These are phyloP conservation scores for Termitomyces sp. DNA, from an alignment of 768 basidiomycete species.

Conservation along the genomic window DNA sequence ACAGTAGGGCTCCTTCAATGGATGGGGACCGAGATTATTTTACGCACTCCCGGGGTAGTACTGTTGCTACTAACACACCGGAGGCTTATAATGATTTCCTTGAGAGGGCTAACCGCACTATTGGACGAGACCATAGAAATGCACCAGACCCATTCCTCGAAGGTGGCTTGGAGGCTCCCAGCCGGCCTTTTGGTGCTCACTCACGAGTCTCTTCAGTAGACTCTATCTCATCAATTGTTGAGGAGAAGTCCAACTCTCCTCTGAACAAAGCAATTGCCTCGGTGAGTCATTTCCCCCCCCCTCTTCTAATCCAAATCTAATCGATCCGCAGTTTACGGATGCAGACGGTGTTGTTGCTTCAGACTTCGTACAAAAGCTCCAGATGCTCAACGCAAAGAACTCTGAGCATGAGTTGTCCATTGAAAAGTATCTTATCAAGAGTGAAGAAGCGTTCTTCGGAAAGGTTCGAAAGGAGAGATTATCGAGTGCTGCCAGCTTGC, in stretches of 20 bases:
- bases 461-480: conserved; percentile 87
- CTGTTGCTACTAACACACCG: conserved; percentile 19
- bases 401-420: conserved; percentile 91
- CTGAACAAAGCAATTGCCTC: conserved; percentile 92
- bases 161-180: conserved; percentile 44
- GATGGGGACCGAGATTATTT: conserved; percentile 54
- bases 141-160: conserved; percentile 88
- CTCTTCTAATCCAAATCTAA: conserved; percentile 4
- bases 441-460: conserved; percentile 91
- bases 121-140: conserved; percentile 74
- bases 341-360: conserved; percentile 89
- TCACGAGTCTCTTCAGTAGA: conserved; percentile 84
- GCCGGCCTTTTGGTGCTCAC: conserved; percentile 74
- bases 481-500: conserved; percentile 73
- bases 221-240: conserved; percentile 87
- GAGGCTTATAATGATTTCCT: conserved; percentile 75
- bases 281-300: conserved; percentile 35
- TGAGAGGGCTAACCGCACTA: conserved; percentile 79
- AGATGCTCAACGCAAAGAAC: conserved; percentile 75
- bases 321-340: conserved; percentile 77
- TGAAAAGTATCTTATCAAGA: conserved; percentile 86
- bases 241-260: conserved; percentile 87
- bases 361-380: conserved; percentile 84
- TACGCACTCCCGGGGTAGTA: conserved; percentile 31
- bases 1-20: conserved; percentile 43